Evolutionary conservation across 352 stramenopile genomes (phyloP).

Genomic region (Globisporangium orthogonon): DNA sequence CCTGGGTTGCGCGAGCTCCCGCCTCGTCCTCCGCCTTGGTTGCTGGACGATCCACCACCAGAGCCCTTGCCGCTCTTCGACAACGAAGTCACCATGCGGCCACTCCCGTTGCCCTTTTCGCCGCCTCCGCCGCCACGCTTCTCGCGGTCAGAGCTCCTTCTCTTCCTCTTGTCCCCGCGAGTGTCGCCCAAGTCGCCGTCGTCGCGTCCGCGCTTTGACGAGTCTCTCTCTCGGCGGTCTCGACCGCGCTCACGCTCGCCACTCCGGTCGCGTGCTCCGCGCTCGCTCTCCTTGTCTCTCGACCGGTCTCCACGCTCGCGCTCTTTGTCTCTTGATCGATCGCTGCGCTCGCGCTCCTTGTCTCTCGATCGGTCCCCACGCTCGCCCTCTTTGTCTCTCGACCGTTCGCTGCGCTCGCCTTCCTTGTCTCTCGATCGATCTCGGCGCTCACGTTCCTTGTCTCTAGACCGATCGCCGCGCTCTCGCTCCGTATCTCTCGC

Average conservation of each 20-base stretch:
- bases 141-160: constrained; percentile 17
- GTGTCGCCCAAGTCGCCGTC: constrained; percentile 9
- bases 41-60: not conserved
- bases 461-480: constrained; percentile 2
- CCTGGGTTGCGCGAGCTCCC: constrained; percentile 17
- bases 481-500: constrained; percentile 18
- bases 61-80: constrained; percentile 16
- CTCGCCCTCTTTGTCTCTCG: constrained; percentile 11
- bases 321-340: constrained; percentile 8
- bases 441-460: constrained; percentile 12
- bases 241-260: constrained; percentile 5
- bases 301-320: constrained; percentile 9
- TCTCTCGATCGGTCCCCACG: constrained; percentile 14
- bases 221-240: constrained; percentile 20
- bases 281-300: constrained; percentile 19
- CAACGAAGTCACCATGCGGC: constrained; percentile 41
- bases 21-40: constrained; percentile 14
- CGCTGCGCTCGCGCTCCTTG: constrained; percentile 15
- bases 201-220: constrained; percentile 23
- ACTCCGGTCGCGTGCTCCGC: constrained; percentile 17
- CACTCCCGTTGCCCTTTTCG: constrained; percentile 24
- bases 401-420: constrained; percentile 6
- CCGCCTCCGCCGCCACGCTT: not conserved
- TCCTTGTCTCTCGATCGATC: constrained; percentile 19
- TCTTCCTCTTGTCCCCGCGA: constrained; percentile 20